Percentiles rank a stretch among this genome's conserved stretches.
phyloP scores from a whole-genome alignment of 805 yeast species.

The Wickerhamia fluorescens region DNA sequence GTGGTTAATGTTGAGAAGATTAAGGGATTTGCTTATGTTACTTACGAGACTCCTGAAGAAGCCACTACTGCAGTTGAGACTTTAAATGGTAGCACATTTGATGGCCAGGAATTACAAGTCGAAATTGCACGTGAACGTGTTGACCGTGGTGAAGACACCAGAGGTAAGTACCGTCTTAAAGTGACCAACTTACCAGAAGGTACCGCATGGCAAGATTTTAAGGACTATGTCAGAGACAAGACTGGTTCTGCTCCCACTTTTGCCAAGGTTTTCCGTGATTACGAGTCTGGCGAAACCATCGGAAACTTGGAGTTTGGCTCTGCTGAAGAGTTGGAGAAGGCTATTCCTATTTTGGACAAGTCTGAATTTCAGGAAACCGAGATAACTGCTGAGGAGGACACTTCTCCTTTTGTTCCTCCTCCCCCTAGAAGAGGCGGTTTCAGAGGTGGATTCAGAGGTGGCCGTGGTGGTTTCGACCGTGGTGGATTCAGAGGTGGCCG shows the following conservation, averaged over 20 bases:
- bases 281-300: slow-evolving; percentile 36
- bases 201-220: slow-evolving; percentile 81
- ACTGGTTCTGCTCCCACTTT: slow-evolving; percentile 58
- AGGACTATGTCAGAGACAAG: slow-evolving; percentile 83
- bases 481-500: slow-evolving; percentile 45
- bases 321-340: slow-evolving; percentile 69
- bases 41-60: slow-evolving; percentile 59
- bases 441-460: slow-evolving; percentile 28
- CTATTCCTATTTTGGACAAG: slow-evolving; percentile 67
- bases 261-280: slow-evolving; percentile 44
- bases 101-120: slow-evolving; percentile 43
- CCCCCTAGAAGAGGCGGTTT: slow-evolving; percentile 40
- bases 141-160: slow-evolving; percentile 51
- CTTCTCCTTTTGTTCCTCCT: slow-evolving; percentile 50
- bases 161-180: slow-evolving; percentile 69
- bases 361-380: slow-evolving; percentile 64
- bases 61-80: slow-evolving; percentile 45
- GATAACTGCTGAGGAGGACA: slow-evolving; percentile 73
- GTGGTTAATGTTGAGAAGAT: slow-evolving; percentile 60
- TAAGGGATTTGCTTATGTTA: slow-evolving; percentile 87
- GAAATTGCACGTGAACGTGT: slow-evolving; percentile 51
- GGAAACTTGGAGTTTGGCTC: slow-evolving; percentile 52
- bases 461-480: slow-evolving; percentile 25
- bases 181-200: slow-evolving; percentile 66
- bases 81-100: slow-evolving; percentile 39